Conservation (phyloP, 805 yeast species). For the Lipomyces sp. region DNA sequence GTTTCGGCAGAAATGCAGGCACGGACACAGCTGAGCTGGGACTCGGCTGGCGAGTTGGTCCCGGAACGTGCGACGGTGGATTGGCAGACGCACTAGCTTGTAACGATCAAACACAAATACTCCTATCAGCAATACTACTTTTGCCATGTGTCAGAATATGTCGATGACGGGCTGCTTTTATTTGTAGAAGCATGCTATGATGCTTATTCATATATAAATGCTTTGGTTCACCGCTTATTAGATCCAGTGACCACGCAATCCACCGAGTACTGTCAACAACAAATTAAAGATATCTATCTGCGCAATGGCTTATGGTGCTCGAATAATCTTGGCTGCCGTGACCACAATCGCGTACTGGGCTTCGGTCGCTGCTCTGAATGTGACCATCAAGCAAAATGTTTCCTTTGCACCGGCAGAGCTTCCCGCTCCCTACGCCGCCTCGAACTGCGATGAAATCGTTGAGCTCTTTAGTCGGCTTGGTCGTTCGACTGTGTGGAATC, state of each 20-base stretch:
- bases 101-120: too few species aligned
- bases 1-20: too few species aligned
- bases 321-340: slow-evolving; percentile 7
- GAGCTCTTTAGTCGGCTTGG: slow-evolving; percentile 16
- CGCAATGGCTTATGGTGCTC: not conserved
- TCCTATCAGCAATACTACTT: too few species aligned
- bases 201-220: too few species aligned
- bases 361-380: slow-evolving; percentile 5
- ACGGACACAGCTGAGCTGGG: too few species aligned
- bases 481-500: slow-evolving; percentile 27
- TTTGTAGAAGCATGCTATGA: too few species aligned
- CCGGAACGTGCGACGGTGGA: too few species aligned
- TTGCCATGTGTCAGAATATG: too few species aligned
- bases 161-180: too few species aligned
- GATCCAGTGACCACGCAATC: not conserved
- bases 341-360: not conserved
- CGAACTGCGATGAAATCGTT: slow-evolving; percentile 17
- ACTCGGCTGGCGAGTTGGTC: too few species aligned
- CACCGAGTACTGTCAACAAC: not conserved
- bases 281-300: not conserved
- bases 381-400: slow-evolving; percentile 1
- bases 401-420: slow-evolving; percentile 18
- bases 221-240: too few species aligned
- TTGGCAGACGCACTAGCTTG: too few species aligned
- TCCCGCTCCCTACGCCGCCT: slow-evolving; percentile 23